Conservation (phyloP, 805 yeast species). For the Naumovozyma baii region DNA sequence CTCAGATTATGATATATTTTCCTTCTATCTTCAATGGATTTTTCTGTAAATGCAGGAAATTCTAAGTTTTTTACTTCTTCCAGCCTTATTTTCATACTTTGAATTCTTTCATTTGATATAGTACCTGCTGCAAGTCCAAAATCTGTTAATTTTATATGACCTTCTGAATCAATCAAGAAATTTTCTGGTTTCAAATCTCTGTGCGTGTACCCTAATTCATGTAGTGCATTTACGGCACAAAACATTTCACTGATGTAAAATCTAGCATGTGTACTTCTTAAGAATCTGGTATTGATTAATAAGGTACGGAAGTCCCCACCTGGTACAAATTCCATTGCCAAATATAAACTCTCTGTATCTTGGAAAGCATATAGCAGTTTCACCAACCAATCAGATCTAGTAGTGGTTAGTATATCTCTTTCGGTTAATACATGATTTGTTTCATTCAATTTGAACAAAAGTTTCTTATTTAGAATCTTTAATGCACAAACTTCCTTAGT, state of each 20-base stretch:
- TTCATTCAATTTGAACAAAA: slow-evolving; percentile 82
- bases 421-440: slow-evolving; percentile 93
- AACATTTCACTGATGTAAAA: slow-evolving; percentile 96
- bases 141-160: slow-evolving; percentile 74
- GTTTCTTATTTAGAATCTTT: slow-evolving; percentile 79
- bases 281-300: slow-evolving; percentile 82
- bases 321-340: slow-evolving; percentile 99
- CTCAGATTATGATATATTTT: slow-evolving; percentile 70
- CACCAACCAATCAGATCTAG: slow-evolving; percentile 93
- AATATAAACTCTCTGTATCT: slow-evolving; percentile 76
- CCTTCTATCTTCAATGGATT: slow-evolving; percentile 81
- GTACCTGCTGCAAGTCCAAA: slow-evolving; percentile 97
- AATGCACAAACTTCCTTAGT: slow-evolving; percentile 93
- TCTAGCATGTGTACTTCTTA: slow-evolving; percentile 91
- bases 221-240: slow-evolving; percentile 85
- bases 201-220: slow-evolving; percentile 91
- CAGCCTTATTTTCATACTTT: slow-evolving; percentile 69
- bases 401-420: slow-evolving; percentile 92
- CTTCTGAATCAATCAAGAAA: slow-evolving; percentile 65
- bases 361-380: slow-evolving; percentile 91
- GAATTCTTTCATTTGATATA: slow-evolving; percentile 84
- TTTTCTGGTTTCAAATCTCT: slow-evolving; percentile 94
- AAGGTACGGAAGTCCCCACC: slow-evolving; percentile 98
- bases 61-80: slow-evolving; percentile 69
- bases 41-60: slow-evolving; percentile 50